phyloP scores from a whole-genome alignment of 2,329 filamentous ascomycete species.

The Fusarium agapanthi region DNA sequence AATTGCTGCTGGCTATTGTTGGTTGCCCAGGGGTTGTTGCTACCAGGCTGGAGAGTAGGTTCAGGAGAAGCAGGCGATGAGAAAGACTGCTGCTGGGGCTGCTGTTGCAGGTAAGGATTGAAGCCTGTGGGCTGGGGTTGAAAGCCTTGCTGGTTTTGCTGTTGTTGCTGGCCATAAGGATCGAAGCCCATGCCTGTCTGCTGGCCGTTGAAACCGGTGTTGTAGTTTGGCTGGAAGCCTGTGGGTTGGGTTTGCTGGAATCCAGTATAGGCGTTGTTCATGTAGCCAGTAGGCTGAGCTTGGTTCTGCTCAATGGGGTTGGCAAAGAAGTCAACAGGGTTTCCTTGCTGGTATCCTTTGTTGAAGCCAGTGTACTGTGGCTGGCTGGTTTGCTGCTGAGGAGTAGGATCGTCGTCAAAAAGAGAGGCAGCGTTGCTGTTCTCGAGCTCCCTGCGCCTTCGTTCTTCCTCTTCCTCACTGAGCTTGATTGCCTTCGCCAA shows the following conservation, averaged over 20 bases:
- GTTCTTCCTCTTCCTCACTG: constrained; percentile 93
- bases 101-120: constrained; percentile 59
- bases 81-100: constrained; percentile 51
- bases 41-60: constrained; percentile 76
- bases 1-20: constrained; percentile 69
- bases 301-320: constrained; percentile 86
- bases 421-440: constrained; percentile 84
- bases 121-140: constrained; percentile 63
- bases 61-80: constrained; percentile 61
- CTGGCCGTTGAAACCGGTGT: constrained; percentile 69
- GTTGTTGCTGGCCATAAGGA: constrained; percentile 64
- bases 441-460: constrained; percentile 86
- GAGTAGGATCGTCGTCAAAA: constrained; percentile 80
- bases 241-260: constrained; percentile 58
- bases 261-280: constrained; percentile 65
- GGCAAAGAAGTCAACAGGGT: constrained; percentile 95
- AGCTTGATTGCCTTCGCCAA: constrained; percentile 94
- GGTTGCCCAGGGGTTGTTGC: constrained; percentile 92
- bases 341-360: constrained; percentile 97
- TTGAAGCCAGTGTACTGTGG: constrained; percentile 90
- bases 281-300: constrained; percentile 80
- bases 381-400: constrained; percentile 64
- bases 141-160: constrained; percentile 53
- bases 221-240: constrained; percentile 67
- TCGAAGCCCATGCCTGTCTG: constrained; percentile 76